Conservation (phyloP, 768 basidiomycete genomes). For the Vararia minispora region DNA sequence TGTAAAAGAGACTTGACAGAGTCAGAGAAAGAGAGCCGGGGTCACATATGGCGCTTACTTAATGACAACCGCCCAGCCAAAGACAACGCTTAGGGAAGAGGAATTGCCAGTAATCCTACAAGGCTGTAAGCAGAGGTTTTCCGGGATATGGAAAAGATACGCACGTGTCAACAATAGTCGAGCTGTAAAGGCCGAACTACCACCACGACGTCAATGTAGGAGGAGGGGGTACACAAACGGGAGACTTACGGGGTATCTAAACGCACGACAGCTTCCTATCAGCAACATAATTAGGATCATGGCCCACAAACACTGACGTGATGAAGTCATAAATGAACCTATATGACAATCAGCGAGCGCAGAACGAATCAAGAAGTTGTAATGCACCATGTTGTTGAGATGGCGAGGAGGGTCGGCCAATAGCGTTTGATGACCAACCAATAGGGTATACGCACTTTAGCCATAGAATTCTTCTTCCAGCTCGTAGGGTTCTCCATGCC, state of each 20-base stretch:
- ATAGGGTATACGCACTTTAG: slow-evolving; percentile 62
- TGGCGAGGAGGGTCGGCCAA: slow-evolving; percentile 60
- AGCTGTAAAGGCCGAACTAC: slow-evolving; percentile 74
- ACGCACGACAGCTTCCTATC: neutral
- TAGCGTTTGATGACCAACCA: slow-evolving; percentile 69
- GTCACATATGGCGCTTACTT: slow-evolving; percentile 35
- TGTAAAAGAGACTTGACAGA: slow-evolving; percentile 42
- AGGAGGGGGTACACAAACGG: neutral
- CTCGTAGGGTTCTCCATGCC: slow-evolving; percentile 71
- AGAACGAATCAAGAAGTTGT: slow-evolving; percentile 3
- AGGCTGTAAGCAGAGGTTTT: neutral
- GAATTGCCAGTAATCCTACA: slow-evolving; percentile 47
- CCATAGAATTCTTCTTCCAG: slow-evolving; percentile 75
- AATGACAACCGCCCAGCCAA: slow-evolving; percentile 82
- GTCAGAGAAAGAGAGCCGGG: slow-evolving; percentile 13
- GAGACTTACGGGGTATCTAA: slow-evolving; percentile 51
- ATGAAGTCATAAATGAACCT: slow-evolving; percentile 82
- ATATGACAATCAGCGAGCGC: slow-evolving; percentile 41
- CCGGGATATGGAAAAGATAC: slow-evolving; percentile 3
- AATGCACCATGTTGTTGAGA: slow-evolving; percentile 64
- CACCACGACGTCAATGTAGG: neutral
- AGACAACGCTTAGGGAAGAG: slow-evolving; percentile 43
- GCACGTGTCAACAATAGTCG: slow-evolving; percentile 60
- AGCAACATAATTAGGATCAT: neutral
- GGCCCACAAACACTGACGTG: slow-evolving; percentile 46